Conservation (phyloP, 192 early-diverging fungal species). For the Chytriomyces sp. region DNA sequence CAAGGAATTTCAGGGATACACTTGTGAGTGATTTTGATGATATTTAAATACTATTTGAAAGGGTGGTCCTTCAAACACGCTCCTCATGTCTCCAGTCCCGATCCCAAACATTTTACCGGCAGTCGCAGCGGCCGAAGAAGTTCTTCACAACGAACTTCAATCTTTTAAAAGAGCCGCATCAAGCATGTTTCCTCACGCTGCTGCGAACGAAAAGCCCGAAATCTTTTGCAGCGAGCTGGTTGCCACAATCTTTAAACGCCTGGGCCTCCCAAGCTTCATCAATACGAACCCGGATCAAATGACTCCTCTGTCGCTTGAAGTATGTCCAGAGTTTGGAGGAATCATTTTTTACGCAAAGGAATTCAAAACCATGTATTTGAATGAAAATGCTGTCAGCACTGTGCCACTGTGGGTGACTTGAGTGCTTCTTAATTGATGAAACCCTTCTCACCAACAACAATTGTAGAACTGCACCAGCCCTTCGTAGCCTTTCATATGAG, state of each 20-base stretch:
- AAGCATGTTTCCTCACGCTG: background rate
- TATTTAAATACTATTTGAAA: too few species aligned
- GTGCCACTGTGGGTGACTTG: background rate
- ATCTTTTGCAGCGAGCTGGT: slow-evolving; percentile 48
- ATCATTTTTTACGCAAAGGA: slow-evolving; percentile 19
- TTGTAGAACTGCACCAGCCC: background rate
- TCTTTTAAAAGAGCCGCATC: background rate
- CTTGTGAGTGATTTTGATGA: background rate
- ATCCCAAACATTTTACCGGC: background rate
- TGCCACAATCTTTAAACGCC: slow-evolving; percentile 23
- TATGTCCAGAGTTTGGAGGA: slow-evolving; percentile 27
- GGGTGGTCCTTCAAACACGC: background rate
- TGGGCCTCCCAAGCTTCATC: slow-evolving; percentile 33
- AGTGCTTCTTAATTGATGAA: background rate
- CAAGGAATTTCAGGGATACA: slow-evolving; percentile 25
- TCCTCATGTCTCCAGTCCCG: slow-evolving; percentile 7
- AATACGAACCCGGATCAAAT: background rate
- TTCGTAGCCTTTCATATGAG: background rate
- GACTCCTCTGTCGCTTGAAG: slow-evolving; percentile 29
- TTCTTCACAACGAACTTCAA: background rate
- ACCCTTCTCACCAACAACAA: background rate
- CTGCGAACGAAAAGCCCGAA: background rate
- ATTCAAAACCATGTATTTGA: background rate
- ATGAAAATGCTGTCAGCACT: background rate
- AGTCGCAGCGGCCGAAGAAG: background rate